A percentile compares a stretch with the other conserved stretches of the same genome.
These are phyloP conservation scores for Ambrosiella beaveri DNA, from an alignment of 2,329 filamentous ascomycete species.

Conservation along the genomic window DNA sequence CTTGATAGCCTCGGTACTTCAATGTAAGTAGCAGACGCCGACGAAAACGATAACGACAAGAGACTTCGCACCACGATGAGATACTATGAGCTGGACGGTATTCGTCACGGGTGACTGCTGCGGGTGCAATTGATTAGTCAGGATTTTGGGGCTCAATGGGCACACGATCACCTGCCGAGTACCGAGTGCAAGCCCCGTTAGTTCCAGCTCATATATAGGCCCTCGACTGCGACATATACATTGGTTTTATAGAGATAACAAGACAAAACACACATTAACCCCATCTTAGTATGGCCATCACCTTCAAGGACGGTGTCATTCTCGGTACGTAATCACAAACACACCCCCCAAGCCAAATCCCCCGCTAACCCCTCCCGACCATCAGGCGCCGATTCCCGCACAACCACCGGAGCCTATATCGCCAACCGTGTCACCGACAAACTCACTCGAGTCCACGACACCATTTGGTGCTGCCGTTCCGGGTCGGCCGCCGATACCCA, in stretches of 20 bases:
- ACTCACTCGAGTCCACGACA: constrained; percentile 94
- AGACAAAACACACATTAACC: constrained; percentile 14
- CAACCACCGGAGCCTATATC: constrained; percentile 94
- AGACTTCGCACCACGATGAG: constrained; percentile 1
- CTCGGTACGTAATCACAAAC: constrained; percentile 39
- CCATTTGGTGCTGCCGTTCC: constrained; percentile 98
- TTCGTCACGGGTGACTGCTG: too few relatives aligned
- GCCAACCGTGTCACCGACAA: constrained; percentile 99
- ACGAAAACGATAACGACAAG: constrained; percentile 11
- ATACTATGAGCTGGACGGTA: too few relatives aligned
- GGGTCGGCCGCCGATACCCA: constrained; percentile 96
- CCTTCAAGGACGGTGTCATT: constrained; percentile 97
- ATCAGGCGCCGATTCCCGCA: constrained; percentile 80
- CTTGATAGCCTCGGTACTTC: constrained; percentile 71
- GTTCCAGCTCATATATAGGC: too few relatives aligned
- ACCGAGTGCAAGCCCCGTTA: too few relatives aligned
- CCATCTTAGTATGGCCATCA: constrained; percentile 74
- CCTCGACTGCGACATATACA: neutral
- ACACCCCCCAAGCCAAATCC: too few relatives aligned
- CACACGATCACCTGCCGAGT: neutral
- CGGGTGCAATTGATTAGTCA: too few relatives aligned
- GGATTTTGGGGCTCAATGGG: neutral
- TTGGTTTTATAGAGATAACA: neutral
- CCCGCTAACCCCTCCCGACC: neutral
- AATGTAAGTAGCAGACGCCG: constrained; percentile 45